Conservation (phyloP, 2,329 filamentous ascomycete genomes). For the Colletotrichum filicis region DNA sequence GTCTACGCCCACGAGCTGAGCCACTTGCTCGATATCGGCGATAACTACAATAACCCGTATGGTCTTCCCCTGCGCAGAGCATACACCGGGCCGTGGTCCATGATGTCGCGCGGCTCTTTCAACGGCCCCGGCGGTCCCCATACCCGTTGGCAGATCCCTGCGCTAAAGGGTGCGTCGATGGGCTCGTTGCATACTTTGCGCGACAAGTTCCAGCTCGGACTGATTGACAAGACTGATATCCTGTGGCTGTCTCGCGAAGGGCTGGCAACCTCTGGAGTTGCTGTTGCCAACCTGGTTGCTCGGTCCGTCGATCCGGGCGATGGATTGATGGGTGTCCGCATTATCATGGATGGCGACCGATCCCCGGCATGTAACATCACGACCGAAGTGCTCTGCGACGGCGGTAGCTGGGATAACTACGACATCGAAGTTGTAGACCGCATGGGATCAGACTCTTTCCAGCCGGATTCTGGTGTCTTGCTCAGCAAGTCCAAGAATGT, state of each 20-base stretch:
- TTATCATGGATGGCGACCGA: slow-evolving; percentile 56
- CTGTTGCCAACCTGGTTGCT: slow-evolving; percentile 57
- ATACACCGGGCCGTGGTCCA: slow-evolving; percentile 63
- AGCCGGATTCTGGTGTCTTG: slow-evolving; percentile 62
- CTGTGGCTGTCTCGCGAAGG: slow-evolving; percentile 56
- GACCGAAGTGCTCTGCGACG: slow-evolving; percentile 60
- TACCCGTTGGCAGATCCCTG: slow-evolving; percentile 62
- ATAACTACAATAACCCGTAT: slow-evolving; percentile 68
- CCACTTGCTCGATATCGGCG: slow-evolving; percentile 62
- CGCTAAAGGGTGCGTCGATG: slow-evolving; percentile 58
- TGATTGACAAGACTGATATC: slow-evolving; percentile 55
- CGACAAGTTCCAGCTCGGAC: slow-evolving; percentile 62
- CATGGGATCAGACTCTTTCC: slow-evolving; percentile 64
- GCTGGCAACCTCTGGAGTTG: slow-evolving; percentile 54
- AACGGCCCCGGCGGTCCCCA: slow-evolving; percentile 65
- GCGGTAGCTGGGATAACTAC: slow-evolving; percentile 61
- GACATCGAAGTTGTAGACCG: slow-evolving; percentile 64
- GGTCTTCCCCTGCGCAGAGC: slow-evolving; percentile 54
- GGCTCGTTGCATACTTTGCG: slow-evolving; percentile 64
- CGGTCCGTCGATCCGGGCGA: slow-evolving; percentile 54
- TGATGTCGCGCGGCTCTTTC: slow-evolving; percentile 63
- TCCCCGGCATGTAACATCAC: slow-evolving; percentile 54
- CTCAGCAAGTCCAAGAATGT: slow-evolving; percentile 63
- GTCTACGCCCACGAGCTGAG: slow-evolving; percentile 65
- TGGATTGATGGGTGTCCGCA: slow-evolving; percentile 57